Conservation (phyloP, 2,329 filamentous ascomycete species). For the Magnaporthiopsis incrustans region DNA sequence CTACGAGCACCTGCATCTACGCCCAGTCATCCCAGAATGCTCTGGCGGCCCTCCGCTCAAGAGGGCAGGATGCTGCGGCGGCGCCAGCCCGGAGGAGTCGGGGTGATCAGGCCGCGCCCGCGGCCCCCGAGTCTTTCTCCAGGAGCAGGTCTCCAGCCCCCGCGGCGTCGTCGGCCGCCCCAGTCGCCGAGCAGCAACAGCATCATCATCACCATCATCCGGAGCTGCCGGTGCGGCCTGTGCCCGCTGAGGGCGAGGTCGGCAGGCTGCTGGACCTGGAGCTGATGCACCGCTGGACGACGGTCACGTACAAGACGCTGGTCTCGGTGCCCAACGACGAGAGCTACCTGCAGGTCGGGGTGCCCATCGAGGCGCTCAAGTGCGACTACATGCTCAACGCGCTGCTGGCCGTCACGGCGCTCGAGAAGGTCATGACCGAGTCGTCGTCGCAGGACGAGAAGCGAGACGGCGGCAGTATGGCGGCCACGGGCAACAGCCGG, state of each 20-base stretch:
- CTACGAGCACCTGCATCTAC: conserved; percentile 3
- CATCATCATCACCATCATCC: no score
- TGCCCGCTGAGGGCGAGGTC: neutral
- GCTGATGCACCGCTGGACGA: conserved; percentile 10
- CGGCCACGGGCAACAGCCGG: neutral
- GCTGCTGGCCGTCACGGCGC: conserved; percentile 40
- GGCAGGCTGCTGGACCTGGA: conserved; percentile 8
- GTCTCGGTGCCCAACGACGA: conserved; percentile 5
- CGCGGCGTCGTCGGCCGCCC: no score
- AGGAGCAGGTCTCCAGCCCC: neutral
- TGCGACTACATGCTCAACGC: conserved; percentile 28
- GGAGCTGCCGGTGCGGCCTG: no score
- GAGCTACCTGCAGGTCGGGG: conserved; percentile 5
- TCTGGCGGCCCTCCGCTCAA: neutral
- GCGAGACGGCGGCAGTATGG: neutral
- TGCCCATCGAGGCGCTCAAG: conserved; percentile 5
- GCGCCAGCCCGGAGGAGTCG: neutral
- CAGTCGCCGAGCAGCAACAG: neutral
- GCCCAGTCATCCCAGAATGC: neutral
- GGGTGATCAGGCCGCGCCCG: neutral
- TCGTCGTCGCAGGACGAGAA: neutral
- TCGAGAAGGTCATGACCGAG: conserved; percentile 8
- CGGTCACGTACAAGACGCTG: conserved; percentile 8
- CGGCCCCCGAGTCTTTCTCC: neutral
- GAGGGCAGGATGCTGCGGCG: neutral